Evolutionary conservation across 176 grass and related monocot genomes (phyloP).

Genomic region (Metroxylon sagu): DNA sequence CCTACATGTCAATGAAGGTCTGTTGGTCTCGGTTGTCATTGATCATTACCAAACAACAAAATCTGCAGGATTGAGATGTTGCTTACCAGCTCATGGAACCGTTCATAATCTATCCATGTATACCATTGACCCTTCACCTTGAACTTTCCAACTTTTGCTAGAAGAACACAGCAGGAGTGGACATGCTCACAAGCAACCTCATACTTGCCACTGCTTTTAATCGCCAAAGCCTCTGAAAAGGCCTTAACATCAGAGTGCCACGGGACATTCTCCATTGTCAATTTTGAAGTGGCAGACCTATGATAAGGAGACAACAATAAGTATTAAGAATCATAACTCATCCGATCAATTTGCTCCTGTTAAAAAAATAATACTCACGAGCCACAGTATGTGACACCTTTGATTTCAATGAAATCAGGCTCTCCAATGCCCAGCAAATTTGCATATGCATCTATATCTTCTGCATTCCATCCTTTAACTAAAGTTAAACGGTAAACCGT

Average conservation of each 20-base stretch:
- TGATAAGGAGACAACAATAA: constrained; percentile 4
- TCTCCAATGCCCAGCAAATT: constrained; percentile 70
- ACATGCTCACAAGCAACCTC: constrained; percentile 91
- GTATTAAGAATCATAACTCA: constrained; percentile 2
- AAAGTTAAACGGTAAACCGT: constrained; percentile 90
- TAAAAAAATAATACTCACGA: constrained; percentile 40
- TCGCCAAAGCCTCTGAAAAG: constrained; percentile 75
- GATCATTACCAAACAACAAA: neutral
- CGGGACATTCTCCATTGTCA: constrained; percentile 99
- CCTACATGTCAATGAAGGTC: constrained; percentile 36
- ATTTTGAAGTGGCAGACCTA: constrained; percentile 86
- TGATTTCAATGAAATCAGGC: constrained; percentile 95
- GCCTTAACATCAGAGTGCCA: constrained; percentile 92
- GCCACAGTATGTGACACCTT: constrained; percentile 97
- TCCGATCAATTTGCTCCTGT: neutral
- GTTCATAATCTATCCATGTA: constrained; percentile 93
- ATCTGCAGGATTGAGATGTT: constrained; percentile 2
- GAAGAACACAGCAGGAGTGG: constrained; percentile 90
- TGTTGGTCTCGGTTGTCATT: neutral
- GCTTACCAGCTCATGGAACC: constrained; percentile 86
- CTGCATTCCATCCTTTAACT: constrained; percentile 96
- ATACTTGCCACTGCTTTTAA: constrained; percentile 61
- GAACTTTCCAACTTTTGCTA: constrained; percentile 73
- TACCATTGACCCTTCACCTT: constrained; percentile 86
- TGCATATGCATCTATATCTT: constrained; percentile 85